phyloP scores from a whole-genome alignment of 176 grass and related monocot species.

The Avena sativa region DNA sequence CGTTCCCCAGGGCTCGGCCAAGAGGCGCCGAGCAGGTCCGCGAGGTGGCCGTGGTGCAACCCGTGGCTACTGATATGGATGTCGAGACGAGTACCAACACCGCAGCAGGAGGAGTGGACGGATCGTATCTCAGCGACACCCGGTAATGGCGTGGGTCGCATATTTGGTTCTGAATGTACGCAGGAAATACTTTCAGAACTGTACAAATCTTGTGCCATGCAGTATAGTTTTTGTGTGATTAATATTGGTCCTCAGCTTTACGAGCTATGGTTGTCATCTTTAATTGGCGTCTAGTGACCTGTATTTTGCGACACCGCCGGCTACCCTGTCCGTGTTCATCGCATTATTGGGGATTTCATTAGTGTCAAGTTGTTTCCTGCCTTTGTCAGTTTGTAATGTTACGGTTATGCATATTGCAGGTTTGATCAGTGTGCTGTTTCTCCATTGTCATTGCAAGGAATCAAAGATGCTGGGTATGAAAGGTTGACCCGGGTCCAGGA shows the following conservation, averaged over 20 bases:
- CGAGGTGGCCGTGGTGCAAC: slow-evolving; percentile 9
- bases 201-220: background rate
- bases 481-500: slow-evolving; percentile 75
- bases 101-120: slow-evolving; percentile 43
- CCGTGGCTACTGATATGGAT: slow-evolving; percentile 34
- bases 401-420: slow-evolving; percentile 41
- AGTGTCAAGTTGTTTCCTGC: background rate
- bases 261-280: background rate
- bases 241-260: background rate
- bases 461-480: slow-evolving; percentile 80
- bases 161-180: background rate
- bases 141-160: slow-evolving; percentile 54
- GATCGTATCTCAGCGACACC: slow-evolving; percentile 78
- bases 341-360: background rate
- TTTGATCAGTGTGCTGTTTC: slow-evolving; percentile 77
- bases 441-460: slow-evolving; percentile 50
- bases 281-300: background rate
- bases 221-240: background rate
- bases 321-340: slow-evolving; percentile 3
- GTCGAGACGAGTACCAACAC: slow-evolving; percentile 11
- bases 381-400: background rate
- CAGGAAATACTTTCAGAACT: background rate
- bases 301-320: background rate
- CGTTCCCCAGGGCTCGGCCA: slow-evolving; percentile 35
- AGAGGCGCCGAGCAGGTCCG: background rate